Evolutionary conservation across 2,329 filamentous ascomycete species (phyloP), one percentile per base, ranked within the genome.

Genomic region (Aspergillus eucalypticola): DNA sequence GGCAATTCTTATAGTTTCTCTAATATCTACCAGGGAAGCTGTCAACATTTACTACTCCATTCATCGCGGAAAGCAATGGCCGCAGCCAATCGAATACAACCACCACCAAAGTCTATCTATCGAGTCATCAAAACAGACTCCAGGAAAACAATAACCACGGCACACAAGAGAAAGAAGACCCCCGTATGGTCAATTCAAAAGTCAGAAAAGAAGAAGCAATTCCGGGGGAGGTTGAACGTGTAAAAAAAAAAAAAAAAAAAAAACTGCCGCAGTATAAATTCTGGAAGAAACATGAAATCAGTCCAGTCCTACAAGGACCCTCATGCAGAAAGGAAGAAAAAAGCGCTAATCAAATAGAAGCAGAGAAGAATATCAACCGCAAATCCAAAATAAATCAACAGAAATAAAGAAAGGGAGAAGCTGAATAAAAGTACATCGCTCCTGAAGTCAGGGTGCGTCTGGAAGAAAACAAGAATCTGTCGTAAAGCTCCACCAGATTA

Each of bases 401-500:
- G 8, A 13, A 53, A 35, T 13, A 35, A 54, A 41, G 42, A 60
- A 54, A 59, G 53, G 17, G 38, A 32, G 59, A 56, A 35, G 52
- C 11, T 13, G 29, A 48, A n/a, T 57, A 60, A 55, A 32, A 56
- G 53, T 65, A 61, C 63, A 59, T 50, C 55, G 17, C 38, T 66
- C 62, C 61, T 61, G 64, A 61, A 62, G 60, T 35, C 32, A 35
- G 32, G 32, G 32, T 35, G 32, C 5, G 32, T 35, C 32, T 35
- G 32, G 11, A 3, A 62, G 60, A 63, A 54, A 42, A 58, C 57
- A 19, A 54, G 56, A 57, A 49, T 55, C 19, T 42, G 56, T 64
- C 64, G 60, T 66, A 60, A 63, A 66, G 51, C 59, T 65, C 60
- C 62, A 63, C 61, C 54, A 60, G 61, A 61, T 67, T 58, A 58